Conservation (phyloP, 257 asterid species). For the Lycium barbarum region DNA sequence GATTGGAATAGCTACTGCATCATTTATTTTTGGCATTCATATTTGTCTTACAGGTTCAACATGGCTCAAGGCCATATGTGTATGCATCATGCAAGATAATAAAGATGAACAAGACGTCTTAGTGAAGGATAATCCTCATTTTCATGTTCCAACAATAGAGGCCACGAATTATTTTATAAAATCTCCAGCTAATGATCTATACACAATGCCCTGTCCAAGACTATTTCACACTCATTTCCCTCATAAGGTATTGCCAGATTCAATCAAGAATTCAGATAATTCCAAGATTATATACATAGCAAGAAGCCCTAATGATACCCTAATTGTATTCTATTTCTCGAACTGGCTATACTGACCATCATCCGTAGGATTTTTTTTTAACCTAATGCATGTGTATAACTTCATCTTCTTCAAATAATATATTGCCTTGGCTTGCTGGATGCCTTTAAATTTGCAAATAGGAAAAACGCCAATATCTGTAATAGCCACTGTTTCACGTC, state of each 20-base stretch:
- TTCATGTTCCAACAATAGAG: constrained; percentile 7
- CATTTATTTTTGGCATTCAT: too few relatives aligned
- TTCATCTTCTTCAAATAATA: too few relatives aligned
- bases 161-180: too few relatives aligned
- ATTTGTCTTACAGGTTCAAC: not conserved
- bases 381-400: too few relatives aligned
- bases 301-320: not conserved
- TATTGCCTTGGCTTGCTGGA: too few relatives aligned
- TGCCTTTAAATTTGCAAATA: too few relatives aligned
- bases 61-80: constrained; percentile 7
- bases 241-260: not conserved
- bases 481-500: too few relatives aligned
- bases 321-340: not conserved
- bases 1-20: too few relatives aligned
- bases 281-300: not conserved
- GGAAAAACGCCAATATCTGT: too few relatives aligned
- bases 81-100: constrained; percentile 3
- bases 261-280: not conserved
- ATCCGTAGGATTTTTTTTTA: too few relatives aligned
- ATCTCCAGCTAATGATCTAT: too few relatives aligned
- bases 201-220: not conserved
- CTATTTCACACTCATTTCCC: not conserved
- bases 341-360: too few relatives aligned
- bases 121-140: not conserved
- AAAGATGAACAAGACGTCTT: not conserved